phyloP scores from a whole-genome alignment of 371 early-diverging fungal species.

The Rhizopus delemar region DNA sequence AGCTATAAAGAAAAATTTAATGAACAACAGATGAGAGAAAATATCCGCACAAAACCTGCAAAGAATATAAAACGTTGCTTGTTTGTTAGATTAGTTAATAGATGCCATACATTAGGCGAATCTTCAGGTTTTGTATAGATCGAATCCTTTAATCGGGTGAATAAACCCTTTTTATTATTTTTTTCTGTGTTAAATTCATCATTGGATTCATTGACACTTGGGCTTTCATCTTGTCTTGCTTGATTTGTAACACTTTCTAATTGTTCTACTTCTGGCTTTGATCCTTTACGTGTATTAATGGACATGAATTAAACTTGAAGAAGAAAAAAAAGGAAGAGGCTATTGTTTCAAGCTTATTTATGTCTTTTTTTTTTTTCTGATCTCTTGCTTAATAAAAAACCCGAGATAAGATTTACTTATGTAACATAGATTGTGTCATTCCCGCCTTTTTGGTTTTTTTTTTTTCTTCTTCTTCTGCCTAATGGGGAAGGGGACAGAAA shows the following conservation, averaged over 20 bases:
- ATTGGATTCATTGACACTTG: background rate
- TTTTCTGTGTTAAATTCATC: background rate
- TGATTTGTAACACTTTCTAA: background rate
- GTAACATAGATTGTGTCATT: background rate
- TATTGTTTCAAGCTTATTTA: background rate
- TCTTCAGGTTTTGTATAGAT: slow-evolving; percentile 40
- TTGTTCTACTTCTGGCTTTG: background rate
- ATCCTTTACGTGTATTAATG: background rate
- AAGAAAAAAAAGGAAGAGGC: background rate
- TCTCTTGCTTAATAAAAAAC: background rate
- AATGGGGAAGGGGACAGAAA: too few relatives aligned
- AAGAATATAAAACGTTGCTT: slow-evolving; percentile 43
- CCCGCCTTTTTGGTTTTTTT: background rate
- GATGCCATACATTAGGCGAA: slow-evolving; percentile 34
- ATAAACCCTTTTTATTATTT: slow-evolving; percentile 12
- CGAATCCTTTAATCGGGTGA: slow-evolving; percentile 24
- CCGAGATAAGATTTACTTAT: background rate
- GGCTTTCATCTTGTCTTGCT: background rate
- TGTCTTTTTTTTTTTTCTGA: background rate
- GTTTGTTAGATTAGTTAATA: slow-evolving; percentile 37
- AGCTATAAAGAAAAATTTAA: slow-evolving; percentile 28
- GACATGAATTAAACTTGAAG: background rate
- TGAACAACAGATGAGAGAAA: background rate
- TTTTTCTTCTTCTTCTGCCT: too few relatives aligned
- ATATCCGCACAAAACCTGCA: slow-evolving; percentile 29